These are phyloP conservation scores for Ogataea pini DNA, from an alignment of 805 yeast genomes.

Conservation along the genomic window DNA sequence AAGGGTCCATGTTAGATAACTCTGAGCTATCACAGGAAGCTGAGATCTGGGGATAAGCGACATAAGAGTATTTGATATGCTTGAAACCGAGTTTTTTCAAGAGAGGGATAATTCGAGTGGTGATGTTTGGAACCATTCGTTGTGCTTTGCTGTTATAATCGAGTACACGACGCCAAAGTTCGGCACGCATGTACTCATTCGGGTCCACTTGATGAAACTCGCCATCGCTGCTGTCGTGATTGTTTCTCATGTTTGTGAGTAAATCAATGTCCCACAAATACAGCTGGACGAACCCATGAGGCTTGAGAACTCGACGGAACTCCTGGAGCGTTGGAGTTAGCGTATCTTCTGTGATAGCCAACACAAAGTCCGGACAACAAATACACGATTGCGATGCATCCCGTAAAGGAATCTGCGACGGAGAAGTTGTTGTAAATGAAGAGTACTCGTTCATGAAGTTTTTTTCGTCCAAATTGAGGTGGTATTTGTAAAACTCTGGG, in stretches of 20 bases:
- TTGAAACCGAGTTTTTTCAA: conserved; percentile 29
- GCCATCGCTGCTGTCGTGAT: neutral
- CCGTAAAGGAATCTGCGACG: conserved; percentile 30
- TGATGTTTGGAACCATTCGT: conserved; percentile 21
- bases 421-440: conserved; percentile 32
- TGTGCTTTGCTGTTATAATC: conserved; percentile 18
- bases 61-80: conserved; percentile 25
- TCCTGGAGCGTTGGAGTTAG: conserved; percentile 28
- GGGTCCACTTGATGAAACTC: conserved; percentile 7
- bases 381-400: conserved; percentile 32
- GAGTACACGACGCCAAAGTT: conserved; percentile 25
- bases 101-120: conserved; percentile 22
- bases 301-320: conserved; percentile 32
- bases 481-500: conserved; percentile 22
- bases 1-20: conserved; percentile 5
- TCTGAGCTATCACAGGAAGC: conserved; percentile 18
- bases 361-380: conserved; percentile 30
- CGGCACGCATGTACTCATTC: conserved; percentile 20
- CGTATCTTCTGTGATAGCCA: conserved; percentile 21
- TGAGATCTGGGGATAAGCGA: conserved; percentile 31
- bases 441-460: conserved; percentile 32
- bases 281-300: conserved; percentile 34
- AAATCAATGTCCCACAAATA: conserved; percentile 31
- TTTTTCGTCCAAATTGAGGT: conserved; percentile 26
- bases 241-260: neutral